A percentile compares a stretch with the other conserved stretches of the same genome.
Evolutionary conservation across 2,329 filamentous ascomycete species (phyloP).

Genomic region (Aspergillus viridinutans): DNA sequence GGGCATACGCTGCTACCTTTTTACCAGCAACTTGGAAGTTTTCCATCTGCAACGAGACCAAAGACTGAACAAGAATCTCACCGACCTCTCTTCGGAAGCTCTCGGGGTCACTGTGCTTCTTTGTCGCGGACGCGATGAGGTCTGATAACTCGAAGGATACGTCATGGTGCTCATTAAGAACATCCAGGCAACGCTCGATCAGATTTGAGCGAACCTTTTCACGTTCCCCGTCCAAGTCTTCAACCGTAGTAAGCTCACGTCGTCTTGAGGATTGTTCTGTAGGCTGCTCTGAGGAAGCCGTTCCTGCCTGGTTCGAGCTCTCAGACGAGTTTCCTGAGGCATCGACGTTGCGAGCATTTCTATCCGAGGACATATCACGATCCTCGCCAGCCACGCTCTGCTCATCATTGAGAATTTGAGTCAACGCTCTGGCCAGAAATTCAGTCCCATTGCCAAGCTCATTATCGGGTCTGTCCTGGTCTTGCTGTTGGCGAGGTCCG

Average conservation of each 20-base stretch:
- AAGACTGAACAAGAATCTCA: conserved; percentile 74
- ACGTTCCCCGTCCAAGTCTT: conserved; percentile 75
- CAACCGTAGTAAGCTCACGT: conserved; percentile 53
- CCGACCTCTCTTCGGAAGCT: conserved; percentile 68
- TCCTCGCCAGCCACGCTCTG: conserved; percentile 22
- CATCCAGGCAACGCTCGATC: conserved; percentile 84
- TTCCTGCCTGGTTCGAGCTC: conserved; percentile 16
- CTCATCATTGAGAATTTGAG: conserved; percentile 36
- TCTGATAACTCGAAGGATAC: conserved; percentile 89
- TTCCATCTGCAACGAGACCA: conserved; percentile 64
- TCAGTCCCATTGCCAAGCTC: conserved; percentile 31
- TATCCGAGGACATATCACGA: conserved; percentile 20
- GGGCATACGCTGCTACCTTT: conserved; percentile 86
- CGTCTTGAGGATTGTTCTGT: conserved; percentile 22
- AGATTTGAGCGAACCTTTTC: conserved; percentile 68
- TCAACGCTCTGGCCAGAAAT: conserved; percentile 40
- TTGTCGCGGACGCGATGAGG: conserved; percentile 69
- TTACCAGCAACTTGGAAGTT: conserved; percentile 54
- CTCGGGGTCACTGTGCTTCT: conserved; percentile 56
- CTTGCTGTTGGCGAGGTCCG: conserved; percentile 17
- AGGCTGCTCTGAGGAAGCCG: conserved; percentile 17
- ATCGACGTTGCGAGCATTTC: conserved; percentile 13
- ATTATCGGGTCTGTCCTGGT: conserved; percentile 19
- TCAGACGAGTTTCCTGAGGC: conserved; percentile 16
- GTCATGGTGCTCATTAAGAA: conserved; percentile 81